phyloP scores from a whole-genome alignment of 1,284 basidiomycete genomes.

The Gymnopus androsaceus region DNA sequence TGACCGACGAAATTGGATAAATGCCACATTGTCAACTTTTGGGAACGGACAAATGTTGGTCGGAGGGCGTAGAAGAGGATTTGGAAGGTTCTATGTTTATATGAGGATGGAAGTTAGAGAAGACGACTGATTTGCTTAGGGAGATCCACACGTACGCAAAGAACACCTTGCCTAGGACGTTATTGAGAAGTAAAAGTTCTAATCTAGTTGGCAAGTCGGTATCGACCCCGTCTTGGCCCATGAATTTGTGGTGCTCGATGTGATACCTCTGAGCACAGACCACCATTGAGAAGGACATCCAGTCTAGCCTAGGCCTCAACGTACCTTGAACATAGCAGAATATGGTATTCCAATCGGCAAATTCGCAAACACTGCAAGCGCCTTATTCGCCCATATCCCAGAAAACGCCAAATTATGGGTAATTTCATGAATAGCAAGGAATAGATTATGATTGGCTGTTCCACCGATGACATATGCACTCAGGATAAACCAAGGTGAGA shows the following conservation, averaged over 20 bases:
- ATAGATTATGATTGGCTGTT: conserved; percentile 96
- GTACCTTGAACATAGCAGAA: conserved; percentile 92
- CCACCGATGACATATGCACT: conserved; percentile 89
- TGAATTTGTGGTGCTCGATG: conserved; percentile 91
- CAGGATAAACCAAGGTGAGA: conserved; percentile 75
- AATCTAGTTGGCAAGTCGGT: conserved; percentile 89
- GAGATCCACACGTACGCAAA: conserved; percentile 74
- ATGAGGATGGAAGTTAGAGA: neutral
- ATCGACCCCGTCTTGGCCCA: conserved; percentile 96
- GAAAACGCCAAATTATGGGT: conserved; percentile 97
- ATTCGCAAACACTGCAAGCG: conserved; percentile 89
- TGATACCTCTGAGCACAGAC: conserved; percentile 70
- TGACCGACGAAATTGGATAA: conserved; percentile 74
- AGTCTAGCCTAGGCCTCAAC: conserved; percentile 15
- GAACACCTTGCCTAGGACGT: conserved; percentile 96
- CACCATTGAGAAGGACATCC: conserved; percentile 11
- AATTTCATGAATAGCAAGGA: conserved; percentile 97
- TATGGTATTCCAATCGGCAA: conserved; percentile 94
- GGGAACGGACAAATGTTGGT: conserved; percentile 90
- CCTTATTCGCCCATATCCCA: conserved; percentile 81
- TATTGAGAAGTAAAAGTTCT: conserved; percentile 87
- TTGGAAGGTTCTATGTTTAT: conserved; percentile 81
- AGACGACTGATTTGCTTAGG: neutral
- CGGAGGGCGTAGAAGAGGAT: conserved; percentile 97
- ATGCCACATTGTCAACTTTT: conserved; percentile 85